Evolutionary conservation across 805 yeast genomes (phyloP).

Genomic region (Ogataea nakhonphanomensis): DNA sequence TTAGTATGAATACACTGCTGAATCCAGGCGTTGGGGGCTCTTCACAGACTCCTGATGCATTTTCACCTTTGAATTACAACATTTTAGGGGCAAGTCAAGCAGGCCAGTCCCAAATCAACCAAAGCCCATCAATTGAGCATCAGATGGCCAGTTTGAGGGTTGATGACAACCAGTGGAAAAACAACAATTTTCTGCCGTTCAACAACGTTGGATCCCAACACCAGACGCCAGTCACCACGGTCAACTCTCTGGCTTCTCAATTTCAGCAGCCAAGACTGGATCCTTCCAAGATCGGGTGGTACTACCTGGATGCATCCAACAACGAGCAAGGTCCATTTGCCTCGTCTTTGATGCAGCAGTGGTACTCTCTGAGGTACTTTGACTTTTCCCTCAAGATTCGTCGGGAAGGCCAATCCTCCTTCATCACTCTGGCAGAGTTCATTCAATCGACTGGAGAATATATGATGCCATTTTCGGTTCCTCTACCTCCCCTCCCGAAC

Average conservation of each 20-base stretch:
- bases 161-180: slow-evolving; percentile 6
- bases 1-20: slow-evolving; percentile 1
- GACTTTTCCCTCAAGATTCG: slow-evolving; percentile 51
- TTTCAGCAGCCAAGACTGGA: slow-evolving; percentile 13
- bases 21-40: background rate
- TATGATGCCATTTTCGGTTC: slow-evolving; percentile 58
- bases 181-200: slow-evolving; percentile 1
- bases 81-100: background rate
- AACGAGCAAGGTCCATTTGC: slow-evolving; percentile 79
- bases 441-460: slow-evolving; percentile 46
- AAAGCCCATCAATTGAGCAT: background rate
- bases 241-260: slow-evolving; percentile 6
- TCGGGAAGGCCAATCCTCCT: slow-evolving; percentile 52
- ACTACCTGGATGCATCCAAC: slow-evolving; percentile 67
- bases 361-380: slow-evolving; percentile 66
- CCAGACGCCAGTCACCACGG: slow-evolving; percentile 6
- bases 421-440: slow-evolving; percentile 50
- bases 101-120: background rate
- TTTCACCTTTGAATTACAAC: background rate
- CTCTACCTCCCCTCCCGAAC: slow-evolving; percentile 39
- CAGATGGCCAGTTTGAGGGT: slow-evolving; percentile 7
- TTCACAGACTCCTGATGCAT: slow-evolving; percentile 1
- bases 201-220: slow-evolving; percentile 4
- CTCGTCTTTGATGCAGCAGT: slow-evolving; percentile 70
- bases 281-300: slow-evolving; percentile 53